Evolutionary conservation across 164 flowering plant genomes (phyloP).

Genomic region (Vitis rotundifolia): DNA sequence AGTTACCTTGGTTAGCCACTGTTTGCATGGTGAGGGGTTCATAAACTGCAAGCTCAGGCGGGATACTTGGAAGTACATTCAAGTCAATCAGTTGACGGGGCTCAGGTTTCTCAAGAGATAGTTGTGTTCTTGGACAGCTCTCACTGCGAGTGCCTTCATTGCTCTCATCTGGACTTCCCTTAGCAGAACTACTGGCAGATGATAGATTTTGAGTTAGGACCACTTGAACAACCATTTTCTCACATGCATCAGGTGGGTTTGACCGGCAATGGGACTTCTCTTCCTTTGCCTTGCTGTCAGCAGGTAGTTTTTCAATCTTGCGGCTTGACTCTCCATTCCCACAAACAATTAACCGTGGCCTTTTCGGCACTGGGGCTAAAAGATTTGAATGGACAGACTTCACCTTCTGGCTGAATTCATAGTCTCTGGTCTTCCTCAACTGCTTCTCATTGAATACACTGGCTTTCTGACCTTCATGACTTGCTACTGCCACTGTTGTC

Average conservation of each 20-base stretch:
- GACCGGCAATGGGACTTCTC: slow-evolving; percentile 7
- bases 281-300: slow-evolving; percentile 3
- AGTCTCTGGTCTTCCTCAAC: background rate
- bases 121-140: slow-evolving; percentile 4
- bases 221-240: slow-evolving; percentile 7
- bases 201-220: slow-evolving; percentile 14
- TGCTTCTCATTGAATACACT: slow-evolving; percentile 1
- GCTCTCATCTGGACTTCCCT: slow-evolving; percentile 5
- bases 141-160: slow-evolving; percentile 7
- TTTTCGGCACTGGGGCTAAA: slow-evolving; percentile 8
- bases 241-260: slow-evolving; percentile 8
- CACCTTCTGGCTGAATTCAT: slow-evolving; percentile 8
- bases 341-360: background rate
- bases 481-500: slow-evolving; percentile 7
- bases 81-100: slow-evolving; percentile 24
- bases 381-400: slow-evolving; percentile 9
- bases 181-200: slow-evolving; percentile 17
- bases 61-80: slow-evolving; percentile 25
- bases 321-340: slow-evolving; percentile 8
- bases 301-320: background rate
- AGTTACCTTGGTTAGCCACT: slow-evolving; percentile 3
- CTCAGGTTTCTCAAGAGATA: slow-evolving; percentile 11
- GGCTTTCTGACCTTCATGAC: background rate
- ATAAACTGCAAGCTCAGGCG: slow-evolving; percentile 16
- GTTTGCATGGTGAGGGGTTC: slow-evolving; percentile 3